Evolutionary conservation across 441 rosid species (phyloP).

Genomic region (Erysimum pusillum): DNA sequence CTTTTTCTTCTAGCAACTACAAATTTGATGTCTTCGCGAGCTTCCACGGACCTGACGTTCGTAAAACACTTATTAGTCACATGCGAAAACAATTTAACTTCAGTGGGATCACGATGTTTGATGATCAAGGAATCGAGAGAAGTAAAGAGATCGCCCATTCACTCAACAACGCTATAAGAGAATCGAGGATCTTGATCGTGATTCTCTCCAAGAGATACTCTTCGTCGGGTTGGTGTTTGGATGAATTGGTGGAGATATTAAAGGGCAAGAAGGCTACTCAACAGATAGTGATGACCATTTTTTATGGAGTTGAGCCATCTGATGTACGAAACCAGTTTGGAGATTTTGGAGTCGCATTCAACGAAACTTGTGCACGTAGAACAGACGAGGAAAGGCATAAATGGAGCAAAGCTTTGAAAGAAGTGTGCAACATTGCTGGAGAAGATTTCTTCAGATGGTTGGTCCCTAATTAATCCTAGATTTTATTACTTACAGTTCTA

Average conservation of each 20-base stretch:
- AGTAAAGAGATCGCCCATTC: not conserved
- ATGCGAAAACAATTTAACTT: not conserved
- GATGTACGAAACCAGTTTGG: too few species aligned
- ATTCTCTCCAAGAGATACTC: constrained; percentile 36
- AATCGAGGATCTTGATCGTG: constrained; percentile 18
- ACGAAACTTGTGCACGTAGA: too few species aligned
- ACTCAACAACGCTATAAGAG: constrained; percentile 4
- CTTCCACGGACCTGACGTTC: constrained; percentile 23
- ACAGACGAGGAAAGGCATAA: too few species aligned
- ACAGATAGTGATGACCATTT: too few species aligned
- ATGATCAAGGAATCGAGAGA: constrained; percentile 10
- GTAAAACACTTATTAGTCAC: constrained; percentile 19
- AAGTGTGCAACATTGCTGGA: too few species aligned
- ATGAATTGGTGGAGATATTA: constrained; percentile 11
- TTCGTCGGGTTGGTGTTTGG: constrained; percentile 37
- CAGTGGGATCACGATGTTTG: constrained; percentile 15
- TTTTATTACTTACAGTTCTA: too few species aligned
- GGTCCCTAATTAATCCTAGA: too few species aligned
- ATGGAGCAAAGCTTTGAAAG: too few species aligned
- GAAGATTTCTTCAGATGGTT: too few species aligned
- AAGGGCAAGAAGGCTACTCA: too few species aligned
- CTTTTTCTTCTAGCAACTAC: not conserved
- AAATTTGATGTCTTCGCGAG: not conserved
- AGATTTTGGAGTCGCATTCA: too few species aligned
- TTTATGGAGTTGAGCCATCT: too few species aligned